Evolutionary conservation across 257 asterid genomes (phyloP), one percentile per base, ranked within the genome.

Genomic region (Capsicum chinense): DNA sequence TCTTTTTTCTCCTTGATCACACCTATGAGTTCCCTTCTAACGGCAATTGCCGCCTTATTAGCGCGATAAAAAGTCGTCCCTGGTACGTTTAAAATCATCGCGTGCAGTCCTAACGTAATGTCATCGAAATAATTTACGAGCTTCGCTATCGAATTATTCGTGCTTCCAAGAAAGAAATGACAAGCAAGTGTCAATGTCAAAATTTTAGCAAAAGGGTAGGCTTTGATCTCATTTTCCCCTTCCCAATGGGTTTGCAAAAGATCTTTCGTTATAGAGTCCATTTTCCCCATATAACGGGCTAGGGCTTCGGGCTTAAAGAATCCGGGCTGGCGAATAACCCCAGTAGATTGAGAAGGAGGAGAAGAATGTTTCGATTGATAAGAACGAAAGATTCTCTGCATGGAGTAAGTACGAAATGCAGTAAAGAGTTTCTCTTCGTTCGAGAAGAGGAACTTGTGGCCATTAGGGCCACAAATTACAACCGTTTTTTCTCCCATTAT

Each of bases 401-500:
- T 90, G 9, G 97, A 87, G 80, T 90, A 92, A 21, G 98, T 94
- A 9, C 95, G 94, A 84, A 91, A 93, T 0, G 86, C 70, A 13
- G 92, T 88, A 90, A 93, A 93, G 84, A 83, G 71, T 47, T 91
- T 92, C 17, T 88, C 88, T 56, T 94, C 98, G 58, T 94, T 94
- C 8, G 95, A 79, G 88, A 93, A 93, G 59, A 93, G 86, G 89
- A 93, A 93, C 59, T 92, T 94, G 87, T 94, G 90, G 59, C 95
- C 98, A 47, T 84, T 83, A 1, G 95, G 93, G 64, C 97, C 98
- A 50, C 98, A 94, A 35, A 94, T 85, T 79, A 94, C 94, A 3
- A 89, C 97, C 6, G 94, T 92, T 83, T 92, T 92, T 86, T 91
- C 98, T 59, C 98, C 97, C 56, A 93, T 90, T 81, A 93, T 89